Conservation (phyloP, 345 rosid species). For the Camelina sativa region DNA sequence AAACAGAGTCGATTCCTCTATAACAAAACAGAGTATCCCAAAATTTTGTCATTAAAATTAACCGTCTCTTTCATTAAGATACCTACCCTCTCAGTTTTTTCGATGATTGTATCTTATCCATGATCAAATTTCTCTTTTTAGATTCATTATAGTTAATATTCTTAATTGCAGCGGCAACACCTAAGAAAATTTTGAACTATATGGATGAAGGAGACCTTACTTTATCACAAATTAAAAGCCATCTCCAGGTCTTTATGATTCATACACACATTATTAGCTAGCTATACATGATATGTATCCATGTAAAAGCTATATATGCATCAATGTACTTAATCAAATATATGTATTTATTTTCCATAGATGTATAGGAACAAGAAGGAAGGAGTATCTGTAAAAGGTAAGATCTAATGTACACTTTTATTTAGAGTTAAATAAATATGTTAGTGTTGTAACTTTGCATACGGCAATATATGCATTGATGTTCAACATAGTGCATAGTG, state of each 20-base stretch:
- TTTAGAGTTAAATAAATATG: neutral
- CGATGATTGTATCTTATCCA: neutral
- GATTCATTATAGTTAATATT: neutral
- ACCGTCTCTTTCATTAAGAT: neutral
- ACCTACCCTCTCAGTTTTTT: neutral
- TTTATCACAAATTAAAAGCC: slow-evolving; percentile 74
- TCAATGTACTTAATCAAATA: neutral
- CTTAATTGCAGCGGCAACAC: slow-evolving; percentile 60
- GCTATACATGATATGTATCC: too few species aligned
- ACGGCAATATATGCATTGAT: neutral
- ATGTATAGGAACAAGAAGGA: slow-evolving; percentile 29
- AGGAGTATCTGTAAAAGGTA: slow-evolving; percentile 14
- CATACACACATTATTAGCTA: neutral
- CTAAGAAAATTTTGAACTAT: slow-evolving; percentile 47
- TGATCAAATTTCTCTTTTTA: neutral
- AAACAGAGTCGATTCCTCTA: neutral
- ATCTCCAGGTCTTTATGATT: slow-evolving; percentile 56
- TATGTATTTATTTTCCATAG: slow-evolving; percentile 2
- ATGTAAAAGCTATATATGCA: too few species aligned
- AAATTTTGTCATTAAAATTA: neutral
- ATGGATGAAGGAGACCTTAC: slow-evolving; percentile 64
- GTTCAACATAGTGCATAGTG: neutral
- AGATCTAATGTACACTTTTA: neutral
- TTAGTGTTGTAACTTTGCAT: neutral
- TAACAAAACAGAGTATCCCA: neutral